Percentiles rank a stretch among this genome's conserved stretches.
phyloP scores from a whole-genome alignment of 2,329 filamentous ascomycete species.

The Pseudohalonectria lignicola region DNA sequence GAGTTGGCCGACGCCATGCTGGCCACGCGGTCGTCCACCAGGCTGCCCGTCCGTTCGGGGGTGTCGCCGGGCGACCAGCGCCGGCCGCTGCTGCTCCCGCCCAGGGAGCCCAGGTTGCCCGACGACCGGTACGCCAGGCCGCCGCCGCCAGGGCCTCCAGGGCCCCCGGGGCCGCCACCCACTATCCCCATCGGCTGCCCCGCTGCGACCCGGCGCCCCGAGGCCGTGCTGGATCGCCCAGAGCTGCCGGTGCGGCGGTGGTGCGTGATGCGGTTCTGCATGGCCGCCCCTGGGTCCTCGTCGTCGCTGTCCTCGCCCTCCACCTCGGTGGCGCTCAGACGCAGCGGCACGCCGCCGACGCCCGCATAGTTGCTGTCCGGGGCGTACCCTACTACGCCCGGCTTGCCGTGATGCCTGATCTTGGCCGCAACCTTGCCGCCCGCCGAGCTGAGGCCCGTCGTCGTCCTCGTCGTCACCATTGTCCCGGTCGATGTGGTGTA shows the following conservation, averaged over 20 bases:
- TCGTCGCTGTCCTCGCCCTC: conserved; percentile 79
- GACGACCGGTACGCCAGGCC: conserved; percentile 39
- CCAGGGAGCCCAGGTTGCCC: conserved; percentile 24
- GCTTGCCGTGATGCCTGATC: conserved; percentile 79
- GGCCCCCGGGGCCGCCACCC: too few relatives aligned
- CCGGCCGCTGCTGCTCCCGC: conserved; percentile 23
- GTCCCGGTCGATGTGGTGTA: conserved; percentile 10
- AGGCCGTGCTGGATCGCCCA: conserved; percentile 57
- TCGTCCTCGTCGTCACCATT: conserved; percentile 35
- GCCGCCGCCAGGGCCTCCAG: too few relatives aligned
- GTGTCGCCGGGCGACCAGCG: conserved; percentile 44
- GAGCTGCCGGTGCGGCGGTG: conserved; percentile 67
- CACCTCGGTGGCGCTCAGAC: conserved; percentile 90
- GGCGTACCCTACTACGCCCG: conserved; percentile 66
- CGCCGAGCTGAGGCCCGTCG: conserved; percentile 49
- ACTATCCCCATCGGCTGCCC: background rate
- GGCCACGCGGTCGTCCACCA: conserved; percentile 22
- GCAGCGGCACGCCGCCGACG: conserved; percentile 73
- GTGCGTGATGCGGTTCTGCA: conserved; percentile 31
- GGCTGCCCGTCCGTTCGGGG: conserved; percentile 41
- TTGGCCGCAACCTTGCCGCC: conserved; percentile 64
- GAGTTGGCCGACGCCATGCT: conserved; percentile 16
- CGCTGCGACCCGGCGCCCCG: conserved; percentile 25
- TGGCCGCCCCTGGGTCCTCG: conserved; percentile 37
- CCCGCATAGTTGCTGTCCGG: conserved; percentile 65